Percentiles rank a stretch among this genome's conserved stretches.
These are phyloP conservation scores for Angomonas deanei DNA, from an alignment of 208 protist species.

Conservation along the genomic window DNA sequence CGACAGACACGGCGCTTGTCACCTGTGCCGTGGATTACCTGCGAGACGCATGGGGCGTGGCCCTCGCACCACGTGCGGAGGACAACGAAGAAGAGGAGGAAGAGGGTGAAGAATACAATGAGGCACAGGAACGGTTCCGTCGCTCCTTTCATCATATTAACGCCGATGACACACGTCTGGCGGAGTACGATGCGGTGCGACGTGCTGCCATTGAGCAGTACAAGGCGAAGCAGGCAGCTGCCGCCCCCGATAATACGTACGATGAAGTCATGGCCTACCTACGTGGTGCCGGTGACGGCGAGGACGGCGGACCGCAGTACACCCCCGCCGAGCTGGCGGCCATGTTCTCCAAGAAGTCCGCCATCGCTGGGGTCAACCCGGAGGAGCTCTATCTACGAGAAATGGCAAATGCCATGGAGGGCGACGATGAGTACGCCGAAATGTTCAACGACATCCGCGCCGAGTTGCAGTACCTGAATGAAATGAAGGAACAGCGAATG, in stretches of 20 bases:
- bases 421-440: slow-evolving; percentile 18
- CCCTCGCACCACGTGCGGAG: not conserved
- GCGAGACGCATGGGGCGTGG: not conserved
- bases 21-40: slow-evolving; percentile 22
- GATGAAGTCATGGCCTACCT: not conserved
- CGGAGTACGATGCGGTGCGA: not conserved
- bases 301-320: not conserved
- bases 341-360: slow-evolving; percentile 12
- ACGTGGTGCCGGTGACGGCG: not conserved
- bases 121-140: not conserved
- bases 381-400: not conserved
- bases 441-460: slow-evolving; percentile 28
- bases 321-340: slow-evolving; percentile 17
- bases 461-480: slow-evolving; percentile 50
- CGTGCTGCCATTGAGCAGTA: not conserved
- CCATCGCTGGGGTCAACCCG: slow-evolving; percentile 12
- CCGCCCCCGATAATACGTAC: not conserved
- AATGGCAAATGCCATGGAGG: not conserved
- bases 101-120: slow-evolving; percentile 4
- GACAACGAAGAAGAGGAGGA: not conserved
- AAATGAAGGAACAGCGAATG: slow-evolving; percentile 38
- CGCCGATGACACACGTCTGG: slow-evolving; percentile 2
- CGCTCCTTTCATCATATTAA: not conserved
- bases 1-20: slow-evolving; percentile 25
- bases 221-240: not conserved